Percentiles rank a stretch among this genome's conserved stretches.
These are phyloP conservation scores for Cutaneotrichosporon arboriforme DNA, from an alignment of 1,284 basidiomycete species.

Conservation along the genomic window DNA sequence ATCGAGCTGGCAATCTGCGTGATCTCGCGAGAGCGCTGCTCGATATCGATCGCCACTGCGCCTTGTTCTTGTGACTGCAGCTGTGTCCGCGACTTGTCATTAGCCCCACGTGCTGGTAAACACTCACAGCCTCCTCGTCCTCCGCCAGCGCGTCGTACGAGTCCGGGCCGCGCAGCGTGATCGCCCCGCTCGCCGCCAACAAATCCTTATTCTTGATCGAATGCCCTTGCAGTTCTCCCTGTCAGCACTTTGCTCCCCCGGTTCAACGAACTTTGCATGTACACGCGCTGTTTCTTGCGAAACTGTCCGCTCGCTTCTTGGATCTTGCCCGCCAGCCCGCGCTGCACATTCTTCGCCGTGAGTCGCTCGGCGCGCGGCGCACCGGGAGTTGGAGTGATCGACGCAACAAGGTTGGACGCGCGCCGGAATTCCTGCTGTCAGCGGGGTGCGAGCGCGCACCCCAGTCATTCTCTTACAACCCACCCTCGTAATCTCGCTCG, in stretches of 20 bases:
- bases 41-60: conserved; percentile 54
- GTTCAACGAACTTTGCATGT: conserved; percentile 81
- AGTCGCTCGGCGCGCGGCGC: conserved; percentile 55
- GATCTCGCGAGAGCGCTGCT: conserved; percentile 67
- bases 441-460: conserved; percentile 7
- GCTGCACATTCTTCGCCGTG: conserved; percentile 92
- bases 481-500: conserved; percentile 81
- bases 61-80: conserved; percentile 47
- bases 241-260: background rate
- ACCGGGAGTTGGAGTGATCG: conserved; percentile 46
- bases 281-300: conserved; percentile 93
- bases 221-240: conserved; percentile 82
- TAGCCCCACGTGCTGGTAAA: background rate
- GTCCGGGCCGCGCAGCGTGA: conserved; percentile 73
- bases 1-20: conserved; percentile 90
- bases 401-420: conserved; percentile 68
- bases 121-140: conserved; percentile 64
- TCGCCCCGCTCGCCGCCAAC: conserved; percentile 68
- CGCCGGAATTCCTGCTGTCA: conserved; percentile 69
- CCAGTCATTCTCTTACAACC: conserved; percentile 13
- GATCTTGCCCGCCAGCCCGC: conserved; percentile 86
- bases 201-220: conserved; percentile 90
- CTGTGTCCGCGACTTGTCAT: conserved; percentile 35
- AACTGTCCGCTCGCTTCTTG: conserved; percentile 91
- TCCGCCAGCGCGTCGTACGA: conserved; percentile 74